Base-by-base conservation (phyloP, 768 basidiomycete species). In the Suillus sp. region DNA sequence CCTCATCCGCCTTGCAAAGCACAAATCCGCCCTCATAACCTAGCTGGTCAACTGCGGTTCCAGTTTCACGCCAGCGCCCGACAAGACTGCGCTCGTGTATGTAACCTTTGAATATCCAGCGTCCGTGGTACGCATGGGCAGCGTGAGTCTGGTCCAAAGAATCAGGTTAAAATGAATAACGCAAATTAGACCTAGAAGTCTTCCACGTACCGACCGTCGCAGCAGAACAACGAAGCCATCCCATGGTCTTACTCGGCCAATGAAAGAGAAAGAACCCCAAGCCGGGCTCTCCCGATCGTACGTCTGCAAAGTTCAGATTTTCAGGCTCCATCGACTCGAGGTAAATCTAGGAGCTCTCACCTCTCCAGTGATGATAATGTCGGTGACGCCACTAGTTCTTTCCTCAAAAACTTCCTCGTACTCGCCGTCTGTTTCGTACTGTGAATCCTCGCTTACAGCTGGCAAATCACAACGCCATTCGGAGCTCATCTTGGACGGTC, bases 101-200 rank as follows among this genome's bases (percentile, higher is more conserved):
- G 67, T 86, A 85, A 57, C 84, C 84, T 64, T 77, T 82, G 59
- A 85, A 85, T 59, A 85, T 69, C 82, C 79, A 85, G 34, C 72
- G 78, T 13, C 84, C 83, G 16, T 72, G 62, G 57, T 72, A 59
- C 38, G 60, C 67, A 54, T 75, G 66, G 4, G 55, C 69, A 27
- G 75, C 68, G 64, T 79, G 69, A 55, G 67, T 75, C 81, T 82
- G 66, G 67, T 71, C 62, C 63, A 64, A 67, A 66, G 38, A 53
- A 16, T 34, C 2, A 59, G n/a, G n/a, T 53, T 22, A 5, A 63
- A 55, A 47, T 59, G 65, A 63, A 57, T 34, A n/a, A 64, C 54
- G 10, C 3, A 30, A 20, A 10, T 20, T 18, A 35, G 62, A 60
- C 22, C 34, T 27, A 34, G 32, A 34, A 34, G 32, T 25, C 34